A percentile compares a stretch with the other conserved stretches of the same genome.
Conservation (phyloP, 768 basidiomycete species). For the Agaricus sinodeliciosus region DNA sequence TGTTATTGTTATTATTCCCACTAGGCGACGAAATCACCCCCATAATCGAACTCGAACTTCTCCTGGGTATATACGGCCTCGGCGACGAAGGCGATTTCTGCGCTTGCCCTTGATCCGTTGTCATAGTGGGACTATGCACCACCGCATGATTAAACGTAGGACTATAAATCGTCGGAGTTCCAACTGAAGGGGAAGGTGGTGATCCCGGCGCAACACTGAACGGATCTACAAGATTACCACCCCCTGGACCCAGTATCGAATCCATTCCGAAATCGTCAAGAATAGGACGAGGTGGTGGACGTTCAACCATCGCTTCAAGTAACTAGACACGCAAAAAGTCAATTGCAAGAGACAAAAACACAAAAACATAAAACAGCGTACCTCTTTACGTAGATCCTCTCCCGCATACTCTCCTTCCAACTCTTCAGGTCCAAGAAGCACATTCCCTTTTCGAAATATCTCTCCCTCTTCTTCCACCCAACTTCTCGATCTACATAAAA, state of each 20-base stretch:
- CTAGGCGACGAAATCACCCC: slow-evolving; percentile 26
- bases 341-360: too few relatives aligned
- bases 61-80: slow-evolving; percentile 54
- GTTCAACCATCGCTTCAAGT: slow-evolving; percentile 80
- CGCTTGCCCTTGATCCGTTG: not conserved
- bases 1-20: not conserved
- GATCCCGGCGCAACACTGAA: slow-evolving; percentile 11
- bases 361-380: slow-evolving; percentile 19
- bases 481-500: slow-evolving; percentile 48
- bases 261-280: slow-evolving; percentile 55
- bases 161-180: slow-evolving; percentile 5
- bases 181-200: slow-evolving; percentile 22
- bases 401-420: slow-evolving; percentile 88
- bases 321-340: slow-evolving; percentile 36
- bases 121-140: slow-evolving; percentile 9
- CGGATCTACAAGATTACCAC: slow-evolving; percentile 10
- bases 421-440: slow-evolving; percentile 74
- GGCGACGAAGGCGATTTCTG: slow-evolving; percentile 40
- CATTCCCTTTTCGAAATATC: slow-evolving; percentile 87
- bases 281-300: slow-evolving; percentile 70
- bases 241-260: slow-evolving; percentile 14
- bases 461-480: slow-evolving; percentile 96
- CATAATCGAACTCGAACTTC: slow-evolving; percentile 32
- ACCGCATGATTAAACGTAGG: slow-evolving; percentile 2
- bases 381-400: slow-evolving; percentile 81